Evolutionary conservation across 1,284 basidiomycete species (phyloP), one percentile per base, ranked within the genome.

Genomic region (Cystobasidium sp.): DNA sequence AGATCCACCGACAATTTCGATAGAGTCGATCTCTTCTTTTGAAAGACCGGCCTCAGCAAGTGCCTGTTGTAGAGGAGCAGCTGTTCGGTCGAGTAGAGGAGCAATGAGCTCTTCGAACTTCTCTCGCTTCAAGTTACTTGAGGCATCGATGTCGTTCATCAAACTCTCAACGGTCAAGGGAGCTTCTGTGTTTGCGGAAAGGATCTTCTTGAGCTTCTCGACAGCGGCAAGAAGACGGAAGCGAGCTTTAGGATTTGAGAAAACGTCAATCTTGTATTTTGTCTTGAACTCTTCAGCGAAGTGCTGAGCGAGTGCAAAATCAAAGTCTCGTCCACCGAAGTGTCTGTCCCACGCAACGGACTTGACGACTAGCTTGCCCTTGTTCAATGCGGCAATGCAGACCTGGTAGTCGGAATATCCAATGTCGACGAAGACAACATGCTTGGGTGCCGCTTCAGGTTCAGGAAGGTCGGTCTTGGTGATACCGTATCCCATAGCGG

Each of bases 251-350:
- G 92, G 91, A 84, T 87, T 93, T 75, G 88, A 88, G 79, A 93
- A 83, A 78, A 96, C 93, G 82, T 97, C 93, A 81, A 97, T 92
- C 84, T 93, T 95, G 88, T 97, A 97, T 83, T 96, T 96, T 41
- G 84, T 83, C 85, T 93, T 90, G 88, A 97, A 97, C 84, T 97
- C 91, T 64, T 88, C 84, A 22, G 93, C 87, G 81, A 97, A 97
- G 85, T 97, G 88, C 80, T 88, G 82, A 51, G 95, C 88, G 77
- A 97, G 89, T 10, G 90, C 91, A 80, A 88, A 89, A 85, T 97
- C 94, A 83, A 97, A 91, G 84, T 97, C 91, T 76, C 94, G 91
- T 58, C 94, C 94, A 81, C 94, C 94, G 77, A 96, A 88, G 82
- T 96, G 89, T 78, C 88, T 88, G 82, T 96, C 93, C 83, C 91